phyloP scores from a whole-genome alignment of 768 basidiomycete genomes.

The Tricholoma furcatifolium region DNA sequence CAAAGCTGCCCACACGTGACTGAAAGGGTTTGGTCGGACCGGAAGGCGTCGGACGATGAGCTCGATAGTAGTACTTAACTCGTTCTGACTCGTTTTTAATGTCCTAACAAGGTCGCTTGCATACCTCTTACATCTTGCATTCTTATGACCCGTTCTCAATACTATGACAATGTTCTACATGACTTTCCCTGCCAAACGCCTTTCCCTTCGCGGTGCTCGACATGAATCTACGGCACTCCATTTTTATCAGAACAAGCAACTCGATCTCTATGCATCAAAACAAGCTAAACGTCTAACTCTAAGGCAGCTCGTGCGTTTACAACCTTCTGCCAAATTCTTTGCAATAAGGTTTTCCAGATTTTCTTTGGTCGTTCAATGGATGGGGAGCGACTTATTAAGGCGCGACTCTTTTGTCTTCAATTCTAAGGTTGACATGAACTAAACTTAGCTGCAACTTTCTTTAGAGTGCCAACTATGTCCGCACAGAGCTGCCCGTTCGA shows the following conservation, averaged over 20 bases:
- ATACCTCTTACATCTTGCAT: too few species aligned
- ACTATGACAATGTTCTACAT: conserved; percentile 11
- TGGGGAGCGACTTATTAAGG: conserved; percentile 75
- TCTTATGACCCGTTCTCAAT: not conserved
- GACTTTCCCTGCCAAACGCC: conserved; percentile 6
- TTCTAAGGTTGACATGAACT: not conserved
- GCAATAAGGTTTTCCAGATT: conserved; percentile 43
- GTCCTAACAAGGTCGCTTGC: not conserved
- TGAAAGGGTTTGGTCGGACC: not conserved
- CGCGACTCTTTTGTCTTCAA: conserved; percentile 20
- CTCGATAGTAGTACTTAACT: not conserved
- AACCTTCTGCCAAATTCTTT: not conserved
- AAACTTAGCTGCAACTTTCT: not conserved
- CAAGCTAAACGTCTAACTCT: conserved; percentile 71
- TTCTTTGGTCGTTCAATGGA: conserved; percentile 87
- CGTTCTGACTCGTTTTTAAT: not conserved
- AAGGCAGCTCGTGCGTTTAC: conserved; percentile 67
- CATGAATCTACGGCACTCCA: conserved; percentile 41
- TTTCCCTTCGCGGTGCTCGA: conserved; percentile 9
- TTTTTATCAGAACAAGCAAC: conserved; percentile 82
- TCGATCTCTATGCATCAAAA: conserved; percentile 78
- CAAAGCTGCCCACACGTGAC: not conserved
- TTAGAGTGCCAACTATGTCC: conserved; percentile 88
- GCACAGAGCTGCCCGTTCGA: conserved; percentile 84
- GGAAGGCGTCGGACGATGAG: not conserved